Evolutionary conservation across 2,329 filamentous ascomycete species (phyloP), one percentile per base, ranked within the genome.

Genomic region (Aspergillus novoparasiticus): DNA sequence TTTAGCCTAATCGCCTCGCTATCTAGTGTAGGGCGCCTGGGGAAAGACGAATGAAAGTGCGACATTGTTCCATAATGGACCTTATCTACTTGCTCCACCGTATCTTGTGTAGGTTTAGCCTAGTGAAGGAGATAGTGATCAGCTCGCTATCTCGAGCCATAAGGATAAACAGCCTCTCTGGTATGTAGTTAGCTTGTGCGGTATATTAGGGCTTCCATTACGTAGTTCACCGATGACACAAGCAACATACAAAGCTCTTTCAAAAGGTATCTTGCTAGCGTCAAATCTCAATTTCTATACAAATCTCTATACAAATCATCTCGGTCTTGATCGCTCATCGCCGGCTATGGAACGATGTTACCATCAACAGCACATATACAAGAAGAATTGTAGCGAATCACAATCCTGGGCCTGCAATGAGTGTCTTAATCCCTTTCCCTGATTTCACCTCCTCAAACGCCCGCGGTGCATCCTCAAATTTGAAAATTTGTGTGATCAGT

Each of bases 401-500:
- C 4, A 26, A 21, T 46, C n/a, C 21, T 6, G n/a, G 43, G 45
- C 39, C 39, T 19, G 6, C 39, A n/a, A 65, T 67, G 60, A 67
- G 43, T 2, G 58, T 67, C 60, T 67, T 66, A 4, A 65, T 63
- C 8, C 62, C 64, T 34, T 64, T 60, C n/a, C 64, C 64, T 3
- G 58, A 19, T 16, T 32, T 55, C n/a, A 60, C 72, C 55, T 64
- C 71, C 62, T 74, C 71, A 70, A 72, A 76, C 19, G 75, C 75
- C 34, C 75, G 64, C 16, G 69, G 66, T 6, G 72, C 71, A 11
- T 71, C 62, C 54, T 76, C 74, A 60, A 77, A 75, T 0, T 66
- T 68, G 16, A 72, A 71, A 8, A 72, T 62, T 26, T 70, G 71
- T 2, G 71, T 75, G 5, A 76, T 72, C n/a, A 77, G 66, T 4